Conservation (phyloP, 352 stramenopile genomes). For the Globisporangium apiculatum region DNA sequence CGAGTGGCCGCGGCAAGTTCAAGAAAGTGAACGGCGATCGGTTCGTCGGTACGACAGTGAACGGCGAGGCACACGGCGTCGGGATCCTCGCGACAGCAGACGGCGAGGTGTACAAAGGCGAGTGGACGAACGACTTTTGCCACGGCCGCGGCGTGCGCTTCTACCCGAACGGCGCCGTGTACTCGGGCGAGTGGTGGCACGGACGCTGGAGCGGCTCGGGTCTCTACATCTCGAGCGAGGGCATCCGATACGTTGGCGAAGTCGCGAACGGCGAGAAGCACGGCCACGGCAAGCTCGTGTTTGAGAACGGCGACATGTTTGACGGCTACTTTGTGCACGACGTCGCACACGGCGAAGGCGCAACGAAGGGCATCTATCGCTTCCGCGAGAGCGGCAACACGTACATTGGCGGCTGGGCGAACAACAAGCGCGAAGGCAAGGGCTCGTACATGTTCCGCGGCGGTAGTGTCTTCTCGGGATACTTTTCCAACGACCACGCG, state of each 20-base stretch:
- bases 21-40: constrained; percentile 61
- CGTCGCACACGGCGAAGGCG: constrained; percentile 35
- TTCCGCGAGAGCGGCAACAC: constrained; percentile 58
- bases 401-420: constrained; percentile 58
- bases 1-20: constrained; percentile 56
- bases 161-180: constrained; percentile 70
- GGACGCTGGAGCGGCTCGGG: constrained; percentile 47
- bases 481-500: constrained; percentile 52
- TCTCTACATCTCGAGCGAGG: constrained; percentile 59
- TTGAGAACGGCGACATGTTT: constrained; percentile 74
- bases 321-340: constrained; percentile 59
- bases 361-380: constrained; percentile 53
- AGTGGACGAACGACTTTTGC: constrained; percentile 58
- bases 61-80: constrained; percentile 64
- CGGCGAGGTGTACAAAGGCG: constrained; percentile 88
- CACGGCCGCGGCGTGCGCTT: constrained; percentile 64
- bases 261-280: constrained; percentile 56
- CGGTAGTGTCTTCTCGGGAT: constrained; percentile 51
- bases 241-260: constrained; percentile 57
- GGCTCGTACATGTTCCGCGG: constrained; percentile 54
- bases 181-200: constrained; percentile 63
- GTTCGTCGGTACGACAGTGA: constrained; percentile 58
- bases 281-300: constrained; percentile 59
- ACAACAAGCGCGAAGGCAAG: constrained; percentile 69
- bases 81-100: constrained; percentile 69